Evolutionary conservation across 768 basidiomycete genomes (phyloP), one percentile per base, ranked within the genome.

Genomic region (Inosperma sp.): DNA sequence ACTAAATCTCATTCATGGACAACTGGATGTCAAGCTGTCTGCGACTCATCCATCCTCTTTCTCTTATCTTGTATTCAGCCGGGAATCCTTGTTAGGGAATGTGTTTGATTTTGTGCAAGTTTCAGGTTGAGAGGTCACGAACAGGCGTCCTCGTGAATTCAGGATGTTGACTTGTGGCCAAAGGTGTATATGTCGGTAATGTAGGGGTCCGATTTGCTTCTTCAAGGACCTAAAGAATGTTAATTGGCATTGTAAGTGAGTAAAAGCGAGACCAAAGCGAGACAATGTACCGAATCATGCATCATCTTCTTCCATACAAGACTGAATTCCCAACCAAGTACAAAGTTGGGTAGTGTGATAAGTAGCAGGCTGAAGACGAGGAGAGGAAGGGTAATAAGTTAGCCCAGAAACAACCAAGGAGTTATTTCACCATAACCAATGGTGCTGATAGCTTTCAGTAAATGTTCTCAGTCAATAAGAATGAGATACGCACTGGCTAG

Each of bases 371-470:
- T n/a, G n/a, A n/a, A n/a, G n/a, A n/a, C n/a, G n/a, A n/a, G n/a
- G n/a, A n/a, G n/a, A n/a, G n/a, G n/a, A n/a, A n/a, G n/a, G n/a
- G n/a, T n/a, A n/a, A n/a, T n/a, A n/a, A 94, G 71, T 2, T 90
- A 83, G 0, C 93, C 93, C 17, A 93, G 73, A 65, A 86, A 83
- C 2, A 89, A 89, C 14, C 88, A 80, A 0, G 93, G 93, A 0
- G 88, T 90, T 48, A 93, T 88, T 65, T 94, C 92, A 33, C 93
- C 93, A 58, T 92, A 94, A 10, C 93, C 90, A 1, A 92, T 88
- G 0, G 91, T 93, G 3, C 86, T 87, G 54, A 93, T 92, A 0
- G 91, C 84, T 87, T 52, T 17, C n/a, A 31, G 40, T 23, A 27
- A 33, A 3, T 29, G 29, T 7, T 33, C 35, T 5, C 10, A 35